phyloP scores from a whole-genome alignment of 192 early-diverging fungal species.

The Umbelopsis sp. region DNA sequence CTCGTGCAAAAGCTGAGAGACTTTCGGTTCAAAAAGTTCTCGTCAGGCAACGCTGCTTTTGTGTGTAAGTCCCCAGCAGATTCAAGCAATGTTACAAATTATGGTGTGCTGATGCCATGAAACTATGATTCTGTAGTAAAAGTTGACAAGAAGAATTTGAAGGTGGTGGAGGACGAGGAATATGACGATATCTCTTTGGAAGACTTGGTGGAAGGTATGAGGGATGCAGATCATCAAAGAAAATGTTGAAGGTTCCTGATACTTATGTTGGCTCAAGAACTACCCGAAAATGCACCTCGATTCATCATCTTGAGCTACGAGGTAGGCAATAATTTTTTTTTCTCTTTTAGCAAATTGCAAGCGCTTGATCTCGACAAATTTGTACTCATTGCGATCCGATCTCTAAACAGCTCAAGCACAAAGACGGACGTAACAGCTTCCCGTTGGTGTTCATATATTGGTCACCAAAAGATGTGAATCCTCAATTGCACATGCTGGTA shows the following conservation, averaged over 20 bases:
- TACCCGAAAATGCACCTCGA: constrained; percentile 69
- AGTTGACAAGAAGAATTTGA: constrained; percentile 52
- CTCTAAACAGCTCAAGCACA: constrained; percentile 49
- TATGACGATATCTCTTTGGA: constrained; percentile 51
- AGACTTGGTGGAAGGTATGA: constrained; percentile 56
- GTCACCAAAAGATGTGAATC: constrained; percentile 50
- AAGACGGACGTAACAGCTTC: constrained; percentile 69
- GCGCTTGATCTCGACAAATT: background rate
- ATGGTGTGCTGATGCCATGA: constrained; percentile 1
- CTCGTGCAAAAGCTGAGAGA: constrained; percentile 50
- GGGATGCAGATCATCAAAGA: background rate
- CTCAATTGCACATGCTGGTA: constrained; percentile 53
- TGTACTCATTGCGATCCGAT: constrained; percentile 16
- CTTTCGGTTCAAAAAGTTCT: constrained; percentile 56
- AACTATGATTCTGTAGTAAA: constrained; percentile 37
- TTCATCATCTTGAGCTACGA: constrained; percentile 64
- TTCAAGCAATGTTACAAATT: background rate
- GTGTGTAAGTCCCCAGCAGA: constrained; percentile 46
- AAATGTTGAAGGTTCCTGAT: background rate
- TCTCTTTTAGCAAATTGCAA: background rate
- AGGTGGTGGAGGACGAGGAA: constrained; percentile 56
- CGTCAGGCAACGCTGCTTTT: constrained; percentile 53
- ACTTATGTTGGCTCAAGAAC: constrained; percentile 23
- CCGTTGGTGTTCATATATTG: constrained; percentile 78
- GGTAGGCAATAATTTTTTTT: constrained; percentile 33